Conservation (phyloP, 371 early-diverging fungal species). For the Mortierella sp. region DNA sequence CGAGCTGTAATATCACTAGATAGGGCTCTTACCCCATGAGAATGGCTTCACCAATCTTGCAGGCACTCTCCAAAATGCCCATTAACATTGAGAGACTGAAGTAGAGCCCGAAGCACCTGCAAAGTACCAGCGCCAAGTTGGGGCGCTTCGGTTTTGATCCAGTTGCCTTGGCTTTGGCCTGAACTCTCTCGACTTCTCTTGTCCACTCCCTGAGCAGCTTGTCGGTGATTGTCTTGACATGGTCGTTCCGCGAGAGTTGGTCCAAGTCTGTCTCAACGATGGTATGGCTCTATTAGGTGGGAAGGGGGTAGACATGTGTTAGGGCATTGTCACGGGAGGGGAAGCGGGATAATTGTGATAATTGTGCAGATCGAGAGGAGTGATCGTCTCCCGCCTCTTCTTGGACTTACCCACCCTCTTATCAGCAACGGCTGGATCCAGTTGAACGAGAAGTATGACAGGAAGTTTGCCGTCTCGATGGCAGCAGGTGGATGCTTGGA, state of each 20-base stretch:
- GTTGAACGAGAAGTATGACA: slow-evolving; percentile 50
- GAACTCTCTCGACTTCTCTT: slow-evolving; percentile 24
- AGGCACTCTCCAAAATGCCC: slow-evolving; percentile 34
- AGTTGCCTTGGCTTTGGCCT: slow-evolving; percentile 18
- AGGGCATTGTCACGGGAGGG: neutral
- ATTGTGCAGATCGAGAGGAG: neutral
- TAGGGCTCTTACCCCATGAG: slow-evolving; percentile 50
- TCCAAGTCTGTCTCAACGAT: slow-evolving; percentile 36
- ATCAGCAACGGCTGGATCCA: slow-evolving; percentile 50
- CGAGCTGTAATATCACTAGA: neutral
- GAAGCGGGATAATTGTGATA: neutral
- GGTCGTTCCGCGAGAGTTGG: slow-evolving; percentile 36
- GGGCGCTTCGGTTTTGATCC: slow-evolving; percentile 34
- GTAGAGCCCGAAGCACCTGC: slow-evolving; percentile 40
- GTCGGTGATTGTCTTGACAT: slow-evolving; percentile 41
- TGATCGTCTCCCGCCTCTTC: too few relatives aligned
- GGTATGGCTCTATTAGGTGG: slow-evolving; percentile 21
- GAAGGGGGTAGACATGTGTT: neutral
- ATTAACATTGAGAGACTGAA: slow-evolving; percentile 25
- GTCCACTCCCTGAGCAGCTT: slow-evolving; percentile 40
- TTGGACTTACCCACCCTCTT: slow-evolving; percentile 37
- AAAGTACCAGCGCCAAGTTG: slow-evolving; percentile 46
- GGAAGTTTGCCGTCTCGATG: slow-evolving; percentile 30
- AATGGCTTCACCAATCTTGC: slow-evolving; percentile 54
- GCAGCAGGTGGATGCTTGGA: slow-evolving; percentile 36